phyloP scores from a whole-genome alignment of 805 yeast genomes.

The Ogataea neopini region DNA sequence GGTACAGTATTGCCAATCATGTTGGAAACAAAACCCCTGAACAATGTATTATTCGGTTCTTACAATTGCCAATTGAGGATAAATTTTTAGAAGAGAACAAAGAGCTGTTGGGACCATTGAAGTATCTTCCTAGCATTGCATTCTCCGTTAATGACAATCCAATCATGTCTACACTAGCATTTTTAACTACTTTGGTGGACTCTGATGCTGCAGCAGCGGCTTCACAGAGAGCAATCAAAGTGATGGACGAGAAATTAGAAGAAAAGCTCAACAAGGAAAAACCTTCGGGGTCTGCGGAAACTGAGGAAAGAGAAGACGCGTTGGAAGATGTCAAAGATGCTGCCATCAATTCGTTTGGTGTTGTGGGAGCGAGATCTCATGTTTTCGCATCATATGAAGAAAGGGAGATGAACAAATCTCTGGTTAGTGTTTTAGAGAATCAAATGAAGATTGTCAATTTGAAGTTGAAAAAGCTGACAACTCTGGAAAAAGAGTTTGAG shows the following conservation, averaged over 20 bases:
- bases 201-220: conserved; percentile 85
- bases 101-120: conserved; percentile 67
- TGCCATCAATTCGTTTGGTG: conserved; percentile 68
- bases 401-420: conserved; percentile 64
- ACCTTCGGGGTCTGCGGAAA: conserved; percentile 15
- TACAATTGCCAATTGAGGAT: conserved; percentile 82
- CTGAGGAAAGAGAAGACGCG: conserved; percentile 22
- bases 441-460: conserved; percentile 64
- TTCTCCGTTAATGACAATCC: conserved; percentile 89
- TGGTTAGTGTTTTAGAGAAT: conserved; percentile 58
- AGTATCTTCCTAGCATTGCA: conserved; percentile 82
- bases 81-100: conserved; percentile 51
- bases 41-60: conserved; percentile 77
- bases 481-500: conserved; percentile 65
- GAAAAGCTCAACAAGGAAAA: conserved; percentile 40
- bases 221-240: conserved; percentile 58
- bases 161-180: conserved; percentile 87
- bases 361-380: conserved; percentile 77
- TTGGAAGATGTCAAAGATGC: conserved; percentile 52
- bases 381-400: conserved; percentile 81
- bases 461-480: conserved; percentile 58
- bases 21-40: conserved; percentile 72
- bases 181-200: conserved; percentile 81
- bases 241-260: conserved; percentile 44
- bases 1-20: conserved; percentile 72